A percentile compares a stretch with the other conserved stretches of the same genome.
Conservation (phyloP, 1,284 basidiomycete genomes). For the Neolentinus lepideus region DNA sequence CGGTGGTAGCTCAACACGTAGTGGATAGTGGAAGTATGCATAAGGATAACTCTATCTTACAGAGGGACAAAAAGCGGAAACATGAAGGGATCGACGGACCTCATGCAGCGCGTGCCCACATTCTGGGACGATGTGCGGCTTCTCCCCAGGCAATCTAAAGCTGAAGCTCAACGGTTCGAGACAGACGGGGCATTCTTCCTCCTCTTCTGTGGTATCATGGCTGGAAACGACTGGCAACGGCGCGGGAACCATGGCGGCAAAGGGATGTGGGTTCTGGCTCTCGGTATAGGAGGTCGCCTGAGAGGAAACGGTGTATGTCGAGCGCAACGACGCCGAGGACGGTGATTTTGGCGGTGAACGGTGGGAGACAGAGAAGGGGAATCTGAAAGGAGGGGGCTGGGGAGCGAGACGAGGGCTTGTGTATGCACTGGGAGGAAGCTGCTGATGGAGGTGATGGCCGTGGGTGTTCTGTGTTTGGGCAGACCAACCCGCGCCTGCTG, state of each 20-base stretch:
- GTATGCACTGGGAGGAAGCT: slow-evolving; percentile 35
- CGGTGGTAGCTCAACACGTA: no score
- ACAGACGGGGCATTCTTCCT: slow-evolving; percentile 88
- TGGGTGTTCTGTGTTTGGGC: neutral
- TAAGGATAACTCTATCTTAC: no score
- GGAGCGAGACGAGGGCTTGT: slow-evolving; percentile 29
- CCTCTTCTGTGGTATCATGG: slow-evolving; percentile 56
- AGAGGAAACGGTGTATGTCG: slow-evolving; percentile 24
- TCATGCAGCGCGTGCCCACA: slow-evolving; percentile 98
- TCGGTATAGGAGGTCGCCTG: slow-evolving; percentile 14
- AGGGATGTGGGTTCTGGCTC: slow-evolving; percentile 32
- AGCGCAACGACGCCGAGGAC: slow-evolving; percentile 28
- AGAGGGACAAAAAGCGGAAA: slow-evolving; percentile 1
- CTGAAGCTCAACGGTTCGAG: slow-evolving; percentile 85
- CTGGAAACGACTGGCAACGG: slow-evolving; percentile 64
- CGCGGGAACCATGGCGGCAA: slow-evolving; percentile 46
- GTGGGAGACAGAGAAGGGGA: slow-evolving; percentile 26
- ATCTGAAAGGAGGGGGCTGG: slow-evolving; percentile 20
- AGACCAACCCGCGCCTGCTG: neutral
- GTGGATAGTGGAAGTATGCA: no score
- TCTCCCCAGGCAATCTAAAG: slow-evolving; percentile 87
- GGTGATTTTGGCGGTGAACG: slow-evolving; percentile 23
- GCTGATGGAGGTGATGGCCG: slow-evolving; percentile 17
- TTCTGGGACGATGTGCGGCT: slow-evolving; percentile 92
- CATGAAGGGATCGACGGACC: slow-evolving; percentile 35